Conservation (phyloP, 768 basidiomycete genomes). For the Lanmaoa rubissima region DNA sequence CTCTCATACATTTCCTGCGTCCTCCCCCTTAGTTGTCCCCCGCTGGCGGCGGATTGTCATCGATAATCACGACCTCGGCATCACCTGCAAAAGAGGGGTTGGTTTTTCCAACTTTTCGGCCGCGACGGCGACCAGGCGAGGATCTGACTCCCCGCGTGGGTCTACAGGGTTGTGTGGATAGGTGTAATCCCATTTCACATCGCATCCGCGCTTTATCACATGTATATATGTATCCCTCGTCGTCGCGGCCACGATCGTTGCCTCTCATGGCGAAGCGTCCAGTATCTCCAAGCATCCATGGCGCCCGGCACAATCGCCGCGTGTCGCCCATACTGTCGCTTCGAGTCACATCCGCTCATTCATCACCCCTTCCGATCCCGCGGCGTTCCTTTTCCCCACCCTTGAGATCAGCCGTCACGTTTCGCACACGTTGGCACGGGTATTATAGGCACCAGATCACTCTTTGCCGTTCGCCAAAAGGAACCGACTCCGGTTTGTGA, state of each 20-base stretch:
- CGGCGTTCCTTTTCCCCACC: background rate
- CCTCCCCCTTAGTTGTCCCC: background rate
- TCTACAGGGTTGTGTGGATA: background rate
- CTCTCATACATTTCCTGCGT: background rate
- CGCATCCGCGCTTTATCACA: background rate
- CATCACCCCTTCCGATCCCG: background rate
- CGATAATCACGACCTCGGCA: background rate
- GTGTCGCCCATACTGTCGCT: background rate
- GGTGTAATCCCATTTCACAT: background rate
- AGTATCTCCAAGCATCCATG: background rate
- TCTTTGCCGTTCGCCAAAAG: background rate
- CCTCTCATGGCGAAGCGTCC: background rate
- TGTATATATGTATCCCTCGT: background rate
- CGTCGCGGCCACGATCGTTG: background rate
- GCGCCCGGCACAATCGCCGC: background rate
- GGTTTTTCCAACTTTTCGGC: background rate
- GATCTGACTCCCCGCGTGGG: background rate
- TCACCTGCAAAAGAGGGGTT: background rate
- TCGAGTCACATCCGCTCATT: background rate
- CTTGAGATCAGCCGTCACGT: background rate
- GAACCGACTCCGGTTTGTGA: background rate
- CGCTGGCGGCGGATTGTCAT: background rate
- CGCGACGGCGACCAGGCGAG: background rate
- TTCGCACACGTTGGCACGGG: background rate
- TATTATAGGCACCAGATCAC: constrained; percentile 4